A percentile compares a stretch with the other conserved stretches of the same genome.
phyloP scores from a whole-genome alignment of 352 stramenopile genomes.

The Phytopythium mirpurense region DNA sequence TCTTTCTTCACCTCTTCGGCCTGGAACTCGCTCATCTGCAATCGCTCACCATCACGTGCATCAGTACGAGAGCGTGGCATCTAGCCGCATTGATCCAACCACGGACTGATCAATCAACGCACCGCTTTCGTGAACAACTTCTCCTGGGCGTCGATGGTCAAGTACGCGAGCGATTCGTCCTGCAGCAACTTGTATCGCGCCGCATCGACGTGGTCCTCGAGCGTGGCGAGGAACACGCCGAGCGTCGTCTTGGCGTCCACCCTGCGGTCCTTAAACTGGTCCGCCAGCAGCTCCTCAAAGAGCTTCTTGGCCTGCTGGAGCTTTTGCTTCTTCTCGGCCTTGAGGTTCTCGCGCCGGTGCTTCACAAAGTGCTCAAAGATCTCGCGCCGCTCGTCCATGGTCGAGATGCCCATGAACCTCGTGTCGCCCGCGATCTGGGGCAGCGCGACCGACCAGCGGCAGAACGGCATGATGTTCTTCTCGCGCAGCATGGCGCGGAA shows the following conservation, averaged over 20 bases:
- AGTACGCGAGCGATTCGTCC: conserved; percentile 26
- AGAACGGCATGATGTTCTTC: conserved; percentile 84
- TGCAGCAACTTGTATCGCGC: conserved; percentile 28
- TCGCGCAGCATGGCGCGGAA: conserved; percentile 73
- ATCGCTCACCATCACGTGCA: not conserved
- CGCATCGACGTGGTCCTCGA: conserved; percentile 33
- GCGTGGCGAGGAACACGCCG: conserved; percentile 44
- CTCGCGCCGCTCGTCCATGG: conserved; percentile 72
- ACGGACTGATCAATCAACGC: not conserved
- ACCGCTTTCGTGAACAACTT: conserved; percentile 49
- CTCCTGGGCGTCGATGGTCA: conserved; percentile 43
- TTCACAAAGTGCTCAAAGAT: conserved; percentile 81
- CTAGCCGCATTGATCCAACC: not conserved
- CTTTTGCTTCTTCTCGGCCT: conserved; percentile 72
- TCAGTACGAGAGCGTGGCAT: not conserved
- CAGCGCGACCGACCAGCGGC: conserved; percentile 76
- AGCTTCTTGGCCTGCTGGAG: conserved; percentile 55
- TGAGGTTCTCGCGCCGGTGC: conserved; percentile 67
- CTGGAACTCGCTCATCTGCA: conserved; percentile 27
- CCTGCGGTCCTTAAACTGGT: conserved; percentile 35
- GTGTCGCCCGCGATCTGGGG: conserved; percentile 67
- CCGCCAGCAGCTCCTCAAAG: conserved; percentile 34
- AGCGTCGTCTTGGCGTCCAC: conserved; percentile 49
- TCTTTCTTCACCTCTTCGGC: conserved; percentile 24
- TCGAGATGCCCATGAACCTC: conserved; percentile 62